A percentile compares a stretch with the other conserved stretches of the same genome.
Evolutionary conservation across 495 filamentous ascomycete species (phyloP).

Genomic region (Aspergillus affinis): DNA sequence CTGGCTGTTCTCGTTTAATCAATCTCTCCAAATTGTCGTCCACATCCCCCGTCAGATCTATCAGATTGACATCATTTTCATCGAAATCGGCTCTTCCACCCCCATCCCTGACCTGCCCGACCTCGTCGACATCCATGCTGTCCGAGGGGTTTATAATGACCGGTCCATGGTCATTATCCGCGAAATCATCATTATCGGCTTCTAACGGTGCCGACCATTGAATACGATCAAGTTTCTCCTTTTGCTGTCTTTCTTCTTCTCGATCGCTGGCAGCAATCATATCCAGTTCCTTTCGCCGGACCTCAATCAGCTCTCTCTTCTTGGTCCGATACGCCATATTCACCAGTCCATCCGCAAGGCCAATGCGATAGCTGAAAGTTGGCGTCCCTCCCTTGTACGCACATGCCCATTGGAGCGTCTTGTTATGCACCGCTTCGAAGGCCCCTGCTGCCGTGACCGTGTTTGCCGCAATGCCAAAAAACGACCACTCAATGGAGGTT

Average conservation of each 20-base stretch:
- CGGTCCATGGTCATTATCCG: neutral
- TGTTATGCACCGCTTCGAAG: conserved; percentile 31
- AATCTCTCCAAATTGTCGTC: conserved; percentile 16
- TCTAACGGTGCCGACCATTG: neutral
- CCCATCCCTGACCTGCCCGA: neutral
- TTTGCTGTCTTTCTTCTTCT: conserved; percentile 16
- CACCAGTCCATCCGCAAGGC: conserved; percentile 26
- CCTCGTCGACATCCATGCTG: conserved; percentile 3
- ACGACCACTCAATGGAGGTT: conserved; percentile 14
- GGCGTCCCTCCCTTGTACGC: conserved; percentile 22
- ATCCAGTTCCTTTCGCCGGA: conserved; percentile 24
- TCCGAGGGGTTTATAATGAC: conserved; percentile 1
- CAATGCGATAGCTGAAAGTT: conserved; percentile 30
- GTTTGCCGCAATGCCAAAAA: conserved; percentile 34
- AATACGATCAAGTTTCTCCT: conserved; percentile 1
- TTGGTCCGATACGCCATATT: conserved; percentile 29
- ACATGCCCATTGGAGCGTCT: conserved; percentile 29
- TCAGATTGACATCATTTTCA: conserved; percentile 8
- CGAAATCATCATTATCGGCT: conserved; percentile 1
- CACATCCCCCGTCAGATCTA: conserved; percentile 15
- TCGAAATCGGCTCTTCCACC: conserved; percentile 13
- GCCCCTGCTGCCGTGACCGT: conserved; percentile 32
- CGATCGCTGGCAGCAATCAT: conserved; percentile 17
- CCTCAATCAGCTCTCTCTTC: conserved; percentile 19
- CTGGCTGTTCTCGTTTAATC: conserved; percentile 11